These are phyloP conservation scores for Ganoderma sinense DNA, from an alignment of 1,284 basidiomycete species.

Conservation along the genomic window DNA sequence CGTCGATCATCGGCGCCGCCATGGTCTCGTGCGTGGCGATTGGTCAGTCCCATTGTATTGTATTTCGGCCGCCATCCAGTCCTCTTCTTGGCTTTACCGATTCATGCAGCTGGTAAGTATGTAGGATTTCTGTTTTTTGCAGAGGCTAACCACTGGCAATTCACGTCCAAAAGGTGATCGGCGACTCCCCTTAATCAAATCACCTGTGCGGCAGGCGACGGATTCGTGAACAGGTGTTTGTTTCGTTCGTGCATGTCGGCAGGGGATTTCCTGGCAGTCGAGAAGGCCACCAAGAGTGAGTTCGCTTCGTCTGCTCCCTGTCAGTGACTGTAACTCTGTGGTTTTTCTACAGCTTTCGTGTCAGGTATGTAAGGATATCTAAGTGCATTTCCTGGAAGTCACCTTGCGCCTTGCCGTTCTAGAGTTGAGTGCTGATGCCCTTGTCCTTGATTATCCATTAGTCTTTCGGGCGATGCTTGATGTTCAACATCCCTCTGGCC, in stretches of 20 bases:
- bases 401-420: too few species aligned
- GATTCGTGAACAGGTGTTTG: conserved; percentile 36
- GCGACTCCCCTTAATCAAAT: too few species aligned
- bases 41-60: too few species aligned
- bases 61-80: too few species aligned
- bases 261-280: conserved; percentile 19
- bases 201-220: not conserved
- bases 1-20: too few species aligned
- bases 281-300: conserved; percentile 38
- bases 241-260: conserved; percentile 35
- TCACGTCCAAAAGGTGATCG: too few species aligned
- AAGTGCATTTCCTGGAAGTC: too few species aligned
- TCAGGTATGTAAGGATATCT: conserved; percentile 28
- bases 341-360: conserved; percentile 32
- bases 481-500: conserved; percentile 40
- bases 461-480: conserved; percentile 36
- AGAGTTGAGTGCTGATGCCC: not conserved
- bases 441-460: not conserved
- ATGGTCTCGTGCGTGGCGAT: too few species aligned
- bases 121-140: too few species aligned
- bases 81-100: too few species aligned
- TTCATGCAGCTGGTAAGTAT: too few species aligned
- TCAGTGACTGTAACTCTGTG: not conserved
- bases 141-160: too few species aligned
- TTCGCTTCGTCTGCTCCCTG: not conserved